Evolutionary conservation across 2,329 filamentous ascomycete species (phyloP), one percentile per base, ranked within the genome.

Genomic region (Colletotrichum sp.): DNA sequence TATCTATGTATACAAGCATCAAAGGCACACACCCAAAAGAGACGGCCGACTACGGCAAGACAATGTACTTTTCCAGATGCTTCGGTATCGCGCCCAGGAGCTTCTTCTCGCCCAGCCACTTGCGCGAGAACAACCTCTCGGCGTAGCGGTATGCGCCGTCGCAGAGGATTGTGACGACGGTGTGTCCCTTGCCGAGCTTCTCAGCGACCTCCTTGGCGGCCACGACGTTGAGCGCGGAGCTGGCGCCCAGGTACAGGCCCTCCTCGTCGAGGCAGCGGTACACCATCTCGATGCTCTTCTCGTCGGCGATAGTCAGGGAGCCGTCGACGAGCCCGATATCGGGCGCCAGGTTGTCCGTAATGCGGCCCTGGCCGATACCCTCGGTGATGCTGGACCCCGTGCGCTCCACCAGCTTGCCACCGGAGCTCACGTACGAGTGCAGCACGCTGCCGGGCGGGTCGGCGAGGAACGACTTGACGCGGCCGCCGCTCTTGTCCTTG

Each of bases 131-230:
- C 77, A 99, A 84, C 43, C 97, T 90, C 78, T 99, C 97, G 7
- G 97, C 97, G 84, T 99, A 99, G 81, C 97, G 89, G 83, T 99
- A 98, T n/a, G 97, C 97, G 76, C 97, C 97, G 83, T 99, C 97
- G 82, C 95, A 98, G 60, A 99, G 90, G 73, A 98, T 91, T 2
- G 97, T 99, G 62, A 98, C 97, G 28, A 99, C 94, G 0, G 95
- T 98, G 84, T 96, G 92, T 12, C 96, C 96, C 79, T 92, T 93
- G 36, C 97, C 97, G 77, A 99, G 87, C 86, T 95, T 95, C 89
- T 97, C 93, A 1, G 97, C 97, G 34, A 98, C 94, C 86, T 98
- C 95, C 87, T 96, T 95, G 18, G 97, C 97, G 2, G 97, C 97
- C 8, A 96, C 97, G 16, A 99, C 97, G 83, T 99, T 99, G 81